Evolutionary conservation across 2,329 filamentous ascomycete genomes (phyloP).

Genomic region (Colletotrichum graminicola): DNA sequence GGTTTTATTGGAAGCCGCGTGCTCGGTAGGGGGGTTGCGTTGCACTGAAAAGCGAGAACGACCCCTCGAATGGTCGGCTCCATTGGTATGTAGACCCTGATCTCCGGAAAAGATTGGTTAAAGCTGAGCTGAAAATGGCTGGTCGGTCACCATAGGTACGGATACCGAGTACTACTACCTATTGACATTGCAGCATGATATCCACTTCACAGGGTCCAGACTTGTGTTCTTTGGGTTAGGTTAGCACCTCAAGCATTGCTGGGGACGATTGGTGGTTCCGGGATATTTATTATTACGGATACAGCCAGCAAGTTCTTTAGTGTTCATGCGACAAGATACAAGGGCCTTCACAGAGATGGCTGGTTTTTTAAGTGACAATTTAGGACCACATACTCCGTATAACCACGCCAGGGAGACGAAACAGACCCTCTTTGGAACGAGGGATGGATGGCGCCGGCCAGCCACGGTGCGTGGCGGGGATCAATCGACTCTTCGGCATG

Average conservation of each 20-base stretch:
- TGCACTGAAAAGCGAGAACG: constrained; percentile 16
- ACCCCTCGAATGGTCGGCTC: constrained; percentile 22
- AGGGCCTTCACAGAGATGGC: neutral
- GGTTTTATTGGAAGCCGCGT: no score
- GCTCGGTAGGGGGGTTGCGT: neutral
- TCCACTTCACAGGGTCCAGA: constrained; percentile 24
- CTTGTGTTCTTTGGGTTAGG: neutral
- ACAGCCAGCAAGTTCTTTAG: constrained; percentile 16
- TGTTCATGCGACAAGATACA: constrained; percentile 24
- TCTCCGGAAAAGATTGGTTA: constrained; percentile 10
- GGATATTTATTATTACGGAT: constrained; percentile 3
- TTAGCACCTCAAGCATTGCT: neutral
- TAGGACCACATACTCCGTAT: no score
- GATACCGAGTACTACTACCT: neutral
- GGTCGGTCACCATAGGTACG: neutral
- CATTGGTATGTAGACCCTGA: constrained; percentile 24
- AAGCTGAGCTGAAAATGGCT: constrained; percentile 11
- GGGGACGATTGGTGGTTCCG: constrained; percentile 16
- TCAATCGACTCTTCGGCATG: constrained; percentile 10
- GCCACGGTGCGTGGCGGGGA: constrained; percentile 24
- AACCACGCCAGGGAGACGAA: constrained; percentile 26
- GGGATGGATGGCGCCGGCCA: constrained; percentile 25
- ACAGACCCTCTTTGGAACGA: neutral
- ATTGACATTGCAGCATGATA: constrained; percentile 20
- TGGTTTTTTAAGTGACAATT: neutral